These are phyloP conservation scores for Pseudogymnoascus sp. DNA, from an alignment of 2,329 filamentous ascomycete genomes.

Conservation along the genomic window DNA sequence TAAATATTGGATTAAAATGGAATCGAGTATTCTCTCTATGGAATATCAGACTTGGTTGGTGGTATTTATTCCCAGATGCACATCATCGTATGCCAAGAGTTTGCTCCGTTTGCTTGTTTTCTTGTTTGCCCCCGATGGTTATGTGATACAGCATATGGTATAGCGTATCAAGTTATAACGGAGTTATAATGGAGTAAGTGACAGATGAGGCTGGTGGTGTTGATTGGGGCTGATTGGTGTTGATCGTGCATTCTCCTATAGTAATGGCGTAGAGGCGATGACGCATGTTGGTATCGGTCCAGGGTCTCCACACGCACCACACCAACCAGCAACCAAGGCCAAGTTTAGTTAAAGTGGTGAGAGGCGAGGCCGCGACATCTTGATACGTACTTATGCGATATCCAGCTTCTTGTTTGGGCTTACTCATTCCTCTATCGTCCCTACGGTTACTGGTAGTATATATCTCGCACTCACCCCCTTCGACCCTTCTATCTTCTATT, in stretches of 20 bases:
- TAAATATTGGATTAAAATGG: conserved; percentile 2
- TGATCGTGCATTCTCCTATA: background rate
- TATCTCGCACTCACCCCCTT: background rate
- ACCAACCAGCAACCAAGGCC: background rate
- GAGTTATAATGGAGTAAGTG: background rate
- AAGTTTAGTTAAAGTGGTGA: background rate
- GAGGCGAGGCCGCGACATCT: conserved; percentile 1
- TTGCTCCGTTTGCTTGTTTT: background rate
- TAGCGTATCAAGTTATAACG: background rate
- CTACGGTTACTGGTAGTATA: background rate
- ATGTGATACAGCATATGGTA: background rate
- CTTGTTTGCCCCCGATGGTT: background rate
- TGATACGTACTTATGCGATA: conserved; percentile 2
- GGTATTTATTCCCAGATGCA: background rate
- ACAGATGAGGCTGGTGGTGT: background rate
- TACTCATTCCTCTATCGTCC: conserved; percentile 6
- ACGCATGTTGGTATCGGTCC: background rate
- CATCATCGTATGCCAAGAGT: background rate
- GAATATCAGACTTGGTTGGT: background rate
- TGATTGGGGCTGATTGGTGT: conserved; percentile 4
- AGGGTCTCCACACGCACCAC: conserved; percentile 3
- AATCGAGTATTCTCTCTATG: background rate
- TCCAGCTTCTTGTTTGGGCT: conserved; percentile 6
- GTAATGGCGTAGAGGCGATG: background rate
- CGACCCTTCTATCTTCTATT: background rate